A percentile compares a stretch with the other conserved stretches of the same genome.
These are phyloP conservation scores for Camelina sativa DNA, from an alignment of 345 rosid species.

Conservation along the genomic window DNA sequence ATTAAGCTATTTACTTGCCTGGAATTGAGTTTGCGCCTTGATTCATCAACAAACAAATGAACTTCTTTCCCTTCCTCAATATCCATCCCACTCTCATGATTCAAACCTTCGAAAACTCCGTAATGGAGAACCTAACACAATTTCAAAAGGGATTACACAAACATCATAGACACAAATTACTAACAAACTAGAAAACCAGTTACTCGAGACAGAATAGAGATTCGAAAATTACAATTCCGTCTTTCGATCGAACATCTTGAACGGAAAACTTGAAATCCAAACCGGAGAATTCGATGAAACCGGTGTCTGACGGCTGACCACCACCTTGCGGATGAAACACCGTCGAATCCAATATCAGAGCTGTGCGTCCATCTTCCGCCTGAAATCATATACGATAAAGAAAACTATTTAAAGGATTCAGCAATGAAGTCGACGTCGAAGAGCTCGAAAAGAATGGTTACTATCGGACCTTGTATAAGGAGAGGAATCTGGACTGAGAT, in stretches of 20 bases:
- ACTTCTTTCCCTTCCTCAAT: slow-evolving; percentile 57
- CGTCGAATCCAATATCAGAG: slow-evolving; percentile 71
- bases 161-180: background rate
- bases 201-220: background rate
- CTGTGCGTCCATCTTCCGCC: slow-evolving; percentile 70
- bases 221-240: slow-evolving; percentile 55
- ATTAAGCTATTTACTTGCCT: slow-evolving; percentile 52
- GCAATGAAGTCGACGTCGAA: slow-evolving; percentile 16
- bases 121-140: slow-evolving; percentile 72
- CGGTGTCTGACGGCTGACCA: slow-evolving; percentile 86
- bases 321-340: slow-evolving; percentile 97
- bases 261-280: slow-evolving; percentile 56
- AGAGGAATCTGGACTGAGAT: slow-evolving; percentile 50
- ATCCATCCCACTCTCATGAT: slow-evolving; percentile 44
- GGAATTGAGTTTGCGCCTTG: slow-evolving; percentile 74
- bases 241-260: slow-evolving; percentile 80
- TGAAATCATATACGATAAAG: slow-evolving; percentile 3
- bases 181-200: too few species aligned
- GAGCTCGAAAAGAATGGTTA: slow-evolving; percentile 28
- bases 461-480: slow-evolving; percentile 47
- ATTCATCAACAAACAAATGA: slow-evolving; percentile 61
- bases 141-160: background rate
- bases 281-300: slow-evolving; percentile 48
- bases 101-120: slow-evolving; percentile 56
- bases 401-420: background rate